Evolutionary conservation across 2,329 filamentous ascomycete genomes (phyloP), one percentile per base, ranked within the genome.

Genomic region (Aspergillus caelatus): DNA sequence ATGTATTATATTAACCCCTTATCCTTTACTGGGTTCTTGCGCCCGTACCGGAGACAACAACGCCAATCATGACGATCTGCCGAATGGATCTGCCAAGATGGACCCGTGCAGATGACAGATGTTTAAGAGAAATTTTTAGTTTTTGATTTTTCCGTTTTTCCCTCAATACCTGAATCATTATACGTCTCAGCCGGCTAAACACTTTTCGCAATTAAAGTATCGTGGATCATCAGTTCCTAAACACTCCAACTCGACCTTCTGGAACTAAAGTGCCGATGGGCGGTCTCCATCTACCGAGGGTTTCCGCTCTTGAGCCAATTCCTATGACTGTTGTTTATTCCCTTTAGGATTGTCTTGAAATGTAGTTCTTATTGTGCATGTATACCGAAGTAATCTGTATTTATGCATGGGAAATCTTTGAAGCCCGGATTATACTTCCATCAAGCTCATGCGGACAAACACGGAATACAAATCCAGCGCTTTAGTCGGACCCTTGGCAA

Each of bases 1-100:
- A 53, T 53, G 50, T 34, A 53, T 53, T 34, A 34, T 53, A 32
- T n/a, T 21, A 45, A 28, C n/a, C 46, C 45, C 30, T 41, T 50
- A n/a, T 46, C 12, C 21, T 28, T 48, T 34, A 34, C 28, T 52
- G 58, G 62, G 60, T 62, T 69, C 62, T 61, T n/a, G 52, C 57
- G 39, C 6, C 59, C 45, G 30, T 39, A 21, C 19, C 67, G 60
- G 59, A 67, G 64, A 68, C 70, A 68, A 67, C 30, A 55, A 66
- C 70, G 72, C 68, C 67, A 75, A 74, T 74, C 71, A 67, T 63
- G 74, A 71, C 74, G 74, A 77, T 77, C 74, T 77, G 74, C 74
- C 74, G 74, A 71, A 70, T 74, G 70, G 69, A 71, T 74, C 74
- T 66, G 73, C 73, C 72, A 73, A 73, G 72, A 70, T 69, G 69